Conservation (phyloP, 306 rosid genomes). For the barrel medic (Medicago truncatula) region DNA sequence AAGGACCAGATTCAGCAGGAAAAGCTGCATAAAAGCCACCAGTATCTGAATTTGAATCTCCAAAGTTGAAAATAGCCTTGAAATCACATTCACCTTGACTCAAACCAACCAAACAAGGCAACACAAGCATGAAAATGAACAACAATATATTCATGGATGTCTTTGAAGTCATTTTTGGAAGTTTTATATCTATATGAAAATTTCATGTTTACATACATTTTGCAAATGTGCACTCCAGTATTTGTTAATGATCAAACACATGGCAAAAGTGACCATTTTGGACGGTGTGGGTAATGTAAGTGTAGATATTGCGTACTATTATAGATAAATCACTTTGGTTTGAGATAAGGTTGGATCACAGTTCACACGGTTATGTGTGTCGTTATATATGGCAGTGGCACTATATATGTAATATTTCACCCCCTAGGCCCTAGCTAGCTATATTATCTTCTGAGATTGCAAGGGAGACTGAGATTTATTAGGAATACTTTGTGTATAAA, state of each 20-base stretch:
- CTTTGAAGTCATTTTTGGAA: conserved; percentile 37
- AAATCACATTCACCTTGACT: conserved; percentile 53
- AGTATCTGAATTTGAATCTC: conserved; percentile 51
- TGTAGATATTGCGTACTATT: neutral
- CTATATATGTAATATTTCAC: neutral
- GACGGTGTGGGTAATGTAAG: neutral
- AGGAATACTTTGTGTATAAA: too few relatives aligned
- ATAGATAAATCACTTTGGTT: neutral
- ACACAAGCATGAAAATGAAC: conserved; percentile 16
- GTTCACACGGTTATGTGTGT: neutral
- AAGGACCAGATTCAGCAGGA: conserved; percentile 67
- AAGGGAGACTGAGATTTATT: neutral
- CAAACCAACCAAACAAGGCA: conserved; percentile 34
- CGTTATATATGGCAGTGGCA: neutral
- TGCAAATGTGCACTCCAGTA: neutral
- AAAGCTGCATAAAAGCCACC: conserved; percentile 68
- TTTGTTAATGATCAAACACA: neutral
- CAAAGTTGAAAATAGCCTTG: conserved; percentile 52
- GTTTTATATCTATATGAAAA: neutral
- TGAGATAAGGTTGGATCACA: neutral
- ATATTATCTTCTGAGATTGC: too few relatives aligned
- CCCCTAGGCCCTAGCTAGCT: too few relatives aligned
- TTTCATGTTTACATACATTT: neutral
- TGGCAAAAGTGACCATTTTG: neutral
- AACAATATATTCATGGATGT: conserved; percentile 6